Evolutionary conservation across 139 green algal species (phyloP), one percentile per base, ranked within the genome.

Genomic region (Chlorella sp.): DNA sequence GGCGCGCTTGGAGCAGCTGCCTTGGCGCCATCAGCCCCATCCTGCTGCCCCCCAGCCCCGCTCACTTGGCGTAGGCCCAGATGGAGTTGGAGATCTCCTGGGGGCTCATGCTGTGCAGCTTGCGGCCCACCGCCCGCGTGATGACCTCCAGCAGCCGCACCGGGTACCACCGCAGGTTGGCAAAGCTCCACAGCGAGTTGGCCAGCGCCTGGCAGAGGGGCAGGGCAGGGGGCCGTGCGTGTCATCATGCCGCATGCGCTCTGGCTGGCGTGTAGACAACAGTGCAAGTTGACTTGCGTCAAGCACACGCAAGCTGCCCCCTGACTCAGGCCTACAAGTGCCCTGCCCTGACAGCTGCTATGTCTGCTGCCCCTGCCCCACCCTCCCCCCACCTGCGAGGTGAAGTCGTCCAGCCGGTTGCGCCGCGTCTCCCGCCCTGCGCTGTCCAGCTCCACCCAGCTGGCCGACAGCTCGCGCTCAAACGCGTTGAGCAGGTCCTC

Each of bases 91-190:
- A 78, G 16, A 93, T 67, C 75, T 93, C 90, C 74, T 93, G 87
- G 24, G 64, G 43, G 51, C 73, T 72, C 70, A 89, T 86, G 38
- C 6, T 26, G 44, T 64, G 19, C 56, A 90, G 51, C 65, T 69
- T 74, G 54, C 48, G 65, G 22, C 67, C 78, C 32, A 88, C 72
- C 14, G 79, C 77, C 6, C 65, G 56, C 48, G 87, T 88, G 76
- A 90, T 82, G 60, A 40, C 60, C 19, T 75, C 51, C 68, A 91
- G 72, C 60, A 87, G 36, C 34, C 30, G 73, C 24, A 51, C 60
- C 36, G 90, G 89, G 83, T 92, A 92, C 68, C 79, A 93, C 28
- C 89, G 82, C 68, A 92, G 78, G 38, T 80, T 87, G 38, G 89
- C 87, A 85, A 91, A 88, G n/a, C 80, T 68, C 80, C 84, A 88